Evolutionary conservation across 208 protist species (phyloP).

Genomic region (Trypanosoma avium): DNA sequence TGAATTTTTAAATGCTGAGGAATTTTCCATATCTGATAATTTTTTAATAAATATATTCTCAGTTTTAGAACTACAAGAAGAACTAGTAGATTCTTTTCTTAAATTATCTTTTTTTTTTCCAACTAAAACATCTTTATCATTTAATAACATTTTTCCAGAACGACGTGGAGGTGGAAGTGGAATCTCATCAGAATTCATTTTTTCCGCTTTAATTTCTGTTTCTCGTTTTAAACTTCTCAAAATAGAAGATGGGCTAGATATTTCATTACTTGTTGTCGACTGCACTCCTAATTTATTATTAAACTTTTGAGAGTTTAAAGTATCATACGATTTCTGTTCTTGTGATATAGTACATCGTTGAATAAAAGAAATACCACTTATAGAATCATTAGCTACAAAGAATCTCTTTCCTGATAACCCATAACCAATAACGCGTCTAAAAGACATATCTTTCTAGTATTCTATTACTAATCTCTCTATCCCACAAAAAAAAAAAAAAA

Average conservation of each 20-base stretch:
- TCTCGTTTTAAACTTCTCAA: constrained; percentile 42
- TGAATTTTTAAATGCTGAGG: constrained; percentile 22
- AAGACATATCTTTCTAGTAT: neutral
- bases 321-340: neutral
- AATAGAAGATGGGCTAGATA: constrained; percentile 36
- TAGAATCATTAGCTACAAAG: neutral
- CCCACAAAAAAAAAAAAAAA: neutral
- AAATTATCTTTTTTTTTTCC: neutral
- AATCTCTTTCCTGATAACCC: neutral
- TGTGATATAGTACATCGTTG: constrained; percentile 10
- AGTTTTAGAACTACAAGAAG: neutral
- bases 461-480: neutral
- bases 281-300: neutral
- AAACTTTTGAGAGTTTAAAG: neutral
- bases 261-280: neutral
- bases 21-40: constrained; percentile 58
- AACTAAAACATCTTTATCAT: neutral
- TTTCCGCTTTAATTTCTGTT: constrained; percentile 22
- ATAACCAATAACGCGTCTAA: neutral
- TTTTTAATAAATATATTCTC: constrained; percentile 63
- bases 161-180: constrained; percentile 33
- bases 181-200: constrained; percentile 16
- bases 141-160: constrained; percentile 37
- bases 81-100: neutral
- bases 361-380: neutral